Evolutionary conservation across 2,329 filamentous ascomycete species (phyloP), one percentile per base, ranked within the genome.

Genomic region (Parascedosporium putredinis): DNA sequence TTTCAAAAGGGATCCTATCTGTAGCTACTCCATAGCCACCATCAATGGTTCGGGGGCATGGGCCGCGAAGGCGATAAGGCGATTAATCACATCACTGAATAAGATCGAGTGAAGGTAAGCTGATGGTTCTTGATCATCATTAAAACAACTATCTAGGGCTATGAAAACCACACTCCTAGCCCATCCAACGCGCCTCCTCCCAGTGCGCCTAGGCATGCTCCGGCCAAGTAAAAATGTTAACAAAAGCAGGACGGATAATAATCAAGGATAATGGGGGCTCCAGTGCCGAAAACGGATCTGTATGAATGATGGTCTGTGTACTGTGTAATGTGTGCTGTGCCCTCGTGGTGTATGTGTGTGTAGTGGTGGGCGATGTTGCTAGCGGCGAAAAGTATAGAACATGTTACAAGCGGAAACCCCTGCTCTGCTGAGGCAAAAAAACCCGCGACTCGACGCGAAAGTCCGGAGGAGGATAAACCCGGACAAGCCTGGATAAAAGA

Each of bases 1-100:
- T 96, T 96, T 60, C 78, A 82, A 16, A 85, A 86, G 56, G 89
- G 89, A n/a, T 81, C 72, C 16, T 83, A 73, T 56, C 59, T 83
- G 51, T 82, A 45, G 20, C 31, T 9, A n/a, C 42, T 34, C 29
- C 18, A 48, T 23, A 38, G 36, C 48, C 40, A 34, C 36, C 9
- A 45, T 45, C n/a, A n/a, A n/a, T n/a, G n/a, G n/a, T n/a, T n/a
- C n/a, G n/a, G n/a, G n/a, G n/a, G n/a, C n/a, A n/a, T n/a, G n/a
- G n/a, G n/a, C n/a, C n/a, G n/a, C n/a, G n/a, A n/a, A n/a, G n/a
- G n/a, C n/a, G n/a, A n/a, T n/a, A n/a, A n/a, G n/a, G n/a, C n/a
- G n/a, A n/a, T n/a, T n/a, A n/a, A n/a, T n/a, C n/a, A n/a, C n/a
- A n/a, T n/a, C 45, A 29, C 20, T 16, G 27, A 34, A 47, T 33